phyloP scores from a whole-genome alignment of 2,329 filamentous ascomycete genomes.

The Didymella arachidicola region DNA sequence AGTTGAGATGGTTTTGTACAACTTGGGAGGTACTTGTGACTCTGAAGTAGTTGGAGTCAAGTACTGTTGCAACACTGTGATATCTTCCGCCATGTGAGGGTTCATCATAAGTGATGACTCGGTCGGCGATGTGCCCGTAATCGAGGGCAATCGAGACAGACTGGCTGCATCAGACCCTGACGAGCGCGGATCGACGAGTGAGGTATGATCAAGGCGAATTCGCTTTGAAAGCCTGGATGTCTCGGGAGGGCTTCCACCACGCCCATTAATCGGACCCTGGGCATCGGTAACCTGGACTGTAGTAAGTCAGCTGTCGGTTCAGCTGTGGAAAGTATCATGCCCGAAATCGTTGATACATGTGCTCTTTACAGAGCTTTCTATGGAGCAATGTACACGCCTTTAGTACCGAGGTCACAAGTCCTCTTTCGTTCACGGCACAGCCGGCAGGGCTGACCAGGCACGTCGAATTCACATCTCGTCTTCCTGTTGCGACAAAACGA shows the following conservation, averaged over 20 bases:
- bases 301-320: not conserved
- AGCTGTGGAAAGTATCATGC: too few relatives aligned
- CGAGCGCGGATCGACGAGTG: not conserved
- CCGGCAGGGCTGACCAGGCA: constrained; percentile 23
- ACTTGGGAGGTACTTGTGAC: constrained; percentile 1
- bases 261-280: not conserved
- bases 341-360: too few relatives aligned
- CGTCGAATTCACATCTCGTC: constrained; percentile 28
- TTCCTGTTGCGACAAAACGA: constrained; percentile 26
- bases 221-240: not conserved
- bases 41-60: constrained; percentile 17
- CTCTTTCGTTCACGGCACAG: constrained; percentile 26
- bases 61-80: constrained; percentile 30
- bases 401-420: constrained; percentile 18
- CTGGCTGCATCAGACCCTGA: not conserved
- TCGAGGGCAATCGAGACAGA: constrained; percentile 12
- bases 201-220: not conserved
- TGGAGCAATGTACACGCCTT: not conserved
- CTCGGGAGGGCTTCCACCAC: not conserved
- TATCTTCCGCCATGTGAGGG: constrained; percentile 33
- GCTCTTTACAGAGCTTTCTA: too few relatives aligned
- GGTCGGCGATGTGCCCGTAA: constrained; percentile 22
- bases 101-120: constrained; percentile 35
- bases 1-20: constrained; percentile 26
- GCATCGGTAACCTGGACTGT: not conserved